These are phyloP conservation scores for Rhizopogon roseolus DNA, from an alignment of 768 basidiomycete genomes.

Conservation along the genomic window DNA sequence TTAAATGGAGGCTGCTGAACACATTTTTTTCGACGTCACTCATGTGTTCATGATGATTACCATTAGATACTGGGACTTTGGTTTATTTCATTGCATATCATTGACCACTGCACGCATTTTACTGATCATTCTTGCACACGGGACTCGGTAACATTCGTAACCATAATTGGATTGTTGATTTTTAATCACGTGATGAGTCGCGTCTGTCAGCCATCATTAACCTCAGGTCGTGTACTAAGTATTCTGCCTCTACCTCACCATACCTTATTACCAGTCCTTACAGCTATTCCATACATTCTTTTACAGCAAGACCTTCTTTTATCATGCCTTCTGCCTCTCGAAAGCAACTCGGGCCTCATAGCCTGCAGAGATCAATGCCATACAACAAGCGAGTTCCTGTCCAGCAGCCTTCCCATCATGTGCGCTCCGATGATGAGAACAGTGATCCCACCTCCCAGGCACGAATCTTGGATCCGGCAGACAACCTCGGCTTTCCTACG, in stretches of 20 bases:
- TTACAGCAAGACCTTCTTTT: neutral
- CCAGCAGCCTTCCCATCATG: slow-evolving; percentile 3
- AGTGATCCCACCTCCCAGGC: neutral
- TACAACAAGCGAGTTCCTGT: slow-evolving; percentile 15
- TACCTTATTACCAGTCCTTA: neutral
- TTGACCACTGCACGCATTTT: neutral
- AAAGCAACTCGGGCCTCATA: neutral
- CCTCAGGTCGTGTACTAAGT: no score
- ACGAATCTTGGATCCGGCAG: slow-evolving; percentile 4
- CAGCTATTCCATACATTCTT: neutral
- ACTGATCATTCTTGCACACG: neutral
- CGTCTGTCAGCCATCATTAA: slow-evolving; percentile 21
- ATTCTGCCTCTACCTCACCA: no score
- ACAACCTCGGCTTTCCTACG: slow-evolving; percentile 53
- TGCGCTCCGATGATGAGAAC: neutral
- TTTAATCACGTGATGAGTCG: slow-evolving; percentile 24
- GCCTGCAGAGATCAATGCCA: slow-evolving; percentile 11
- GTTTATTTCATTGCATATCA: neutral
- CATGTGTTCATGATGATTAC: neutral
- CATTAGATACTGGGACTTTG: neutral
- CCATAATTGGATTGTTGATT: slow-evolving; percentile 11
- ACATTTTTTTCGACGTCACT: neutral
- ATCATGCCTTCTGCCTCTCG: slow-evolving; percentile 1
- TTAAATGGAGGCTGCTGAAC: slow-evolving; percentile 24
- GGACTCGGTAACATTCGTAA: neutral